Evolutionary conservation across 2,329 filamentous ascomycete species (phyloP).

Genomic region (Alternaria sp.): DNA sequence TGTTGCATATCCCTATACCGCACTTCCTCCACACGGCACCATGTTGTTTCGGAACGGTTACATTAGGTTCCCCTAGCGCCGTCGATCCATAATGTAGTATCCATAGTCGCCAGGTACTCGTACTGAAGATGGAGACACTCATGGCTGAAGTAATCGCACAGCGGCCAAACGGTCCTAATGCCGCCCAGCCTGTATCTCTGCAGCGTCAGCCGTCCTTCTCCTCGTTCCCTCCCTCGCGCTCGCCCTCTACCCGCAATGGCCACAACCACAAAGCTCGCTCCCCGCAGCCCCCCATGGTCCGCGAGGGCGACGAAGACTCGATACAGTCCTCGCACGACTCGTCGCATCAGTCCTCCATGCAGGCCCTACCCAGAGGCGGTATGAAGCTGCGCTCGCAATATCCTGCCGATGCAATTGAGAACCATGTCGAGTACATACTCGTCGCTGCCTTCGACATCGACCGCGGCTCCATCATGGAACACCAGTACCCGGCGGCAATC

Average conservation of each 20-base stretch:
- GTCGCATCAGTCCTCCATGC: slow-evolving; percentile 28
- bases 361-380: slow-evolving; percentile 3
- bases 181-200: slow-evolving; percentile 32
- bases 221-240: slow-evolving; percentile 53
- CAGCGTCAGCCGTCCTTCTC: slow-evolving; percentile 56
- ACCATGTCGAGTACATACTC: slow-evolving; percentile 98
- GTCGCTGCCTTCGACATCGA: slow-evolving; percentile 98
- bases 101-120: slow-evolving; percentile 12
- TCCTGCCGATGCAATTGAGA: slow-evolving; percentile 65
- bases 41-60: slow-evolving; percentile 19
- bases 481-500: slow-evolving; percentile 94
- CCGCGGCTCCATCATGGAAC: slow-evolving; percentile 95
- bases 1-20: neutral
- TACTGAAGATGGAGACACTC: slow-evolving; percentile 33
- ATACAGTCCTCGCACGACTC: slow-evolving; percentile 40
- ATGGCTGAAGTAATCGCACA: slow-evolving; percentile 47
- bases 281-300: slow-evolving; percentile 48
- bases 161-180: slow-evolving; percentile 28
- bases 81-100: slow-evolving; percentile 29
- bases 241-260: slow-evolving; percentile 50
- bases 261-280: slow-evolving; percentile 45
- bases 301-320: slow-evolving; percentile 44
- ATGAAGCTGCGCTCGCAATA: slow-evolving; percentile 58
- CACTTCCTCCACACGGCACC: neutral
- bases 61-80: slow-evolving; percentile 29